A percentile compares a stretch with the other conserved stretches of the same genome.
Evolutionary conservation across 169 alveolate species (phyloP).

Genomic region (Theileria annulata): DNA sequence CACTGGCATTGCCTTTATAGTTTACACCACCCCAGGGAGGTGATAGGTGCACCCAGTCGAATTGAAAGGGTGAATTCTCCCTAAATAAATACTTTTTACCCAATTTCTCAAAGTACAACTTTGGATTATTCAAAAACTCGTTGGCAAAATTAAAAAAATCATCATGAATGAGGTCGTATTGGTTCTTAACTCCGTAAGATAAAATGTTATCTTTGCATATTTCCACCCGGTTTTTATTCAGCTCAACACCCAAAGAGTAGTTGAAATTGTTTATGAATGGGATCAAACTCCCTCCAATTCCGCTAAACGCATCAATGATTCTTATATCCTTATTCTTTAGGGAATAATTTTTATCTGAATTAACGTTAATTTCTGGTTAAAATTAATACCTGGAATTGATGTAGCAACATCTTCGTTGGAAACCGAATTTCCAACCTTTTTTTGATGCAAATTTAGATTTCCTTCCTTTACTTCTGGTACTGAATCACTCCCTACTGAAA

Average conservation of each 20-base stretch:
- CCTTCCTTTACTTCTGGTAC: neutral
- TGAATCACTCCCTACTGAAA: neutral
- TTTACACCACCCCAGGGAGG: conserved; percentile 70
- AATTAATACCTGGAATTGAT: neutral
- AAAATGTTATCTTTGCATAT: conserved; percentile 41
- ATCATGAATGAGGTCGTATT: conserved; percentile 30
- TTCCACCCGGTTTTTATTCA: conserved; percentile 26
- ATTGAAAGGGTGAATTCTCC: conserved; percentile 19
- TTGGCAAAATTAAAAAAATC: conserved; percentile 38
- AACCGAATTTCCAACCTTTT: neutral
- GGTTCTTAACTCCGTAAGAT: conserved; percentile 28
- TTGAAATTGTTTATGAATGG: conserved; percentile 34
- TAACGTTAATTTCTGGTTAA: no score
- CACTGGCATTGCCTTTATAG: conserved; percentile 32
- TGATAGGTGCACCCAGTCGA: conserved; percentile 43
- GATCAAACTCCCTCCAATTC: conserved; percentile 65
- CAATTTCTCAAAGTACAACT: conserved; percentile 12
- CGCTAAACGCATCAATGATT: conserved; percentile 44
- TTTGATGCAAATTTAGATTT: neutral
- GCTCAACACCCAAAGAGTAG: conserved; percentile 52
- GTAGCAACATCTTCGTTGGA: neutral
- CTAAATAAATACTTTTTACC: conserved; percentile 24
- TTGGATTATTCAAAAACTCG: conserved; percentile 33
- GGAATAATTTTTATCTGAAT: neutral
- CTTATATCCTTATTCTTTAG: neutral